Conservation (phyloP, 257 asterid genomes). For the Dorcoceras hygrometricum region DNA sequence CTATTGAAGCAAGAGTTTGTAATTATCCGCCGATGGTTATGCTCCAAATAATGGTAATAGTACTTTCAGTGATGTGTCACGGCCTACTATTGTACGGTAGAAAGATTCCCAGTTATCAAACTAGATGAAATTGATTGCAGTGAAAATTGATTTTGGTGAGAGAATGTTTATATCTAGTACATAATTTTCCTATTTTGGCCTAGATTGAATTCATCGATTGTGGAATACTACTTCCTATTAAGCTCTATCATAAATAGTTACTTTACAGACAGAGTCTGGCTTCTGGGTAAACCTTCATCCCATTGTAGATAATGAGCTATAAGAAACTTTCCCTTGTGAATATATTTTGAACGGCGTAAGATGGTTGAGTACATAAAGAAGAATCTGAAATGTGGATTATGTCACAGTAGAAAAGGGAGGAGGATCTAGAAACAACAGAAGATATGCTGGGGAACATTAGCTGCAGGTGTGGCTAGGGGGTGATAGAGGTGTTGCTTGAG, state of each 20-base stretch:
- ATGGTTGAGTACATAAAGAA: neutral
- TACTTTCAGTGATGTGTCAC: constrained; percentile 10
- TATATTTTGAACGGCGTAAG: neutral
- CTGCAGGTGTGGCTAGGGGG: neutral
- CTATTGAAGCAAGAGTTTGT: neutral
- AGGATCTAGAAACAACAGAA: neutral
- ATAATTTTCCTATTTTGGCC: neutral
- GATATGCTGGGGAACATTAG: neutral
- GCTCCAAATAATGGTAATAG: constrained; percentile 6
- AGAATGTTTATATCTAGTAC: neutral
- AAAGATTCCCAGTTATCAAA: neutral
- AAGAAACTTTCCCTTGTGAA: neutral
- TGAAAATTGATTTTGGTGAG: neutral
- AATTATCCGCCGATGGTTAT: neutral
- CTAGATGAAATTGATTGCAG: neutral
- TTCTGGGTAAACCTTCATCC: neutral
- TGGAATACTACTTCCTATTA: neutral
- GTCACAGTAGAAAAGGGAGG: neutral
- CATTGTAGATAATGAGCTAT: neutral
- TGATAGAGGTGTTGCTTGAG: neutral
- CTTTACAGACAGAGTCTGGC: neutral
- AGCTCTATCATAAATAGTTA: neutral
- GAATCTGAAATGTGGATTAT: neutral
- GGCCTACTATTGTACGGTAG: neutral
- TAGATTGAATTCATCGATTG: neutral